phyloP scores from a whole-genome alignment of 345 rosid genomes.

The Hibiscus syriacus region DNA sequence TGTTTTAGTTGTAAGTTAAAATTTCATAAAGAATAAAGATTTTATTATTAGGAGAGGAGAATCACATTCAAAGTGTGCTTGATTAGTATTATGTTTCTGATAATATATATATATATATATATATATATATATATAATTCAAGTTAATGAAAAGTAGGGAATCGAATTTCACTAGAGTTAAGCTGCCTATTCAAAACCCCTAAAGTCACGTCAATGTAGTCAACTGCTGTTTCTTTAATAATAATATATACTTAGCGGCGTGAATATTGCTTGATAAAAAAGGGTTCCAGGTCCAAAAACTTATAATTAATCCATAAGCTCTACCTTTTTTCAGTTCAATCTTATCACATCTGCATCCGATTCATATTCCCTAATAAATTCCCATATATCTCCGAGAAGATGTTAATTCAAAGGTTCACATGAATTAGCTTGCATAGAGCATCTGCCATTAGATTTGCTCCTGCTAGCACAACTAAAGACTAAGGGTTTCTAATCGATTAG shows the following conservation, averaged over 20 bases:
- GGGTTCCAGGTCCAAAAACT: slow-evolving; percentile 6
- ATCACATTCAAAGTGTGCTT: slow-evolving; percentile 13
- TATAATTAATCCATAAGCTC: slow-evolving; percentile 9
- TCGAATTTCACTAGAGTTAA: neutral
- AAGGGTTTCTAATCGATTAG: neutral
- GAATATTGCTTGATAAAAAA: neutral
- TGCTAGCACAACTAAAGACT: neutral
- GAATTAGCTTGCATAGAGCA: neutral
- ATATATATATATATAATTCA: neutral
- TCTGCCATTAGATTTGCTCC: slow-evolving; percentile 5
- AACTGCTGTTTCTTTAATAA: slow-evolving; percentile 12
- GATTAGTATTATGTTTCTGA: neutral
- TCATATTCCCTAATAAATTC: neutral
- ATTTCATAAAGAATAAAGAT: neutral
- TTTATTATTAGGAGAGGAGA: neutral
- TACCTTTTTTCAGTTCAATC: neutral
- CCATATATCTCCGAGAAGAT: neutral
- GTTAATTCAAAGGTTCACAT: neutral
- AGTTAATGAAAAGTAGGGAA: neutral
- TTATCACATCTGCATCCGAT: slow-evolving; percentile 2
- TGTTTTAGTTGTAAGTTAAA: neutral
- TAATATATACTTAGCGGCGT: neutral
- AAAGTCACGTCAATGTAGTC: slow-evolving; percentile 9
- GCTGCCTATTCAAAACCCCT: neutral
- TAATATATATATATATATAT: neutral